Evolutionary conservation across 2,329 filamentous ascomycete genomes (phyloP), one percentile per base, ranked within the genome.

Genomic region (Xylaria polymorpha): DNA sequence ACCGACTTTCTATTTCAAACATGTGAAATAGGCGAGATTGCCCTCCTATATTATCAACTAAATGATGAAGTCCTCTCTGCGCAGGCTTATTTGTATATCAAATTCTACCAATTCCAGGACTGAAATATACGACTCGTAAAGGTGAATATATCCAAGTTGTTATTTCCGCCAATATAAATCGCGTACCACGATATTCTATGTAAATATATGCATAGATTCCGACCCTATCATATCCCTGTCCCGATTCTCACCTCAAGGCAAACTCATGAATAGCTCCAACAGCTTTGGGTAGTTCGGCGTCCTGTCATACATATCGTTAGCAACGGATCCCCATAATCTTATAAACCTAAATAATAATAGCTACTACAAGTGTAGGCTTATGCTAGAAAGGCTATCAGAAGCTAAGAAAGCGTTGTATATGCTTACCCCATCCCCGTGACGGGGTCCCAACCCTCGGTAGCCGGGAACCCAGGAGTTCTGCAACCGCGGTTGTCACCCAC

Each of bases 381-480:
- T 18, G 8, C 7, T 22, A 4, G 9, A 29, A 29, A 29, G 10
- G 15, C 14, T 14, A 22, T 8, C 14, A 20, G 32, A 41, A 50
- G 14, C 7, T n/a, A 44, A 50, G 32, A 32, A 41, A 48, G 35
- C 1, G 43, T 48, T 15, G 25, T 15, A 56, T 61, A 61, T 20
- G 57, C 70, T 62, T 68, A 76, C 75, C 76, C 81, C 48, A 81
- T 74, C 14, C 80, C 81, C 4, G 78, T 78, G 1, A 82, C 80
- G 1, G 81, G 80, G 71, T 82, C 80, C 81, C 81, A 82, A 1
- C 82, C 81, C 22, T 79, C 78, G 2, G 79, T 79, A 41, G 81
- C 81, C 35, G 79, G 78, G 53, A 85, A 84, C 22, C 83, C 83
- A 1, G 78, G 78, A 1, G 81, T 79, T 20, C 75, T 74, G 35